A percentile compares a stretch with the other conserved stretches of the same genome.
Evolutionary conservation across 345 rosid genomes (phyloP).

Genomic region (Moricandia arvensis): DNA sequence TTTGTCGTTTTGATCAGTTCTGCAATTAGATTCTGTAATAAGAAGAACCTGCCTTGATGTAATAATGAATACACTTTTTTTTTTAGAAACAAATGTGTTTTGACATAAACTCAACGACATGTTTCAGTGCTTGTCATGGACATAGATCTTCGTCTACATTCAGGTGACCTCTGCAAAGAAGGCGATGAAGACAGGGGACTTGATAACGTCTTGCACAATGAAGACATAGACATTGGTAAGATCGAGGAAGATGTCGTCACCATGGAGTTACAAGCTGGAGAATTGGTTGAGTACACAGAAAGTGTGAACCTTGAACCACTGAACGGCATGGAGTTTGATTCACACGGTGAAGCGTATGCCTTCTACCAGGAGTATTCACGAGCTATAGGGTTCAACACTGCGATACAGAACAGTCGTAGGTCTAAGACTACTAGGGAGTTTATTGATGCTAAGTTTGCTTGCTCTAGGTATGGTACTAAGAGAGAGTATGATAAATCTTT

Average conservation of each 20-base stretch:
- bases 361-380: slow-evolving; percentile 75
- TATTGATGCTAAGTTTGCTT: slow-evolving; percentile 74
- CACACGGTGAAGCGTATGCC: slow-evolving; percentile 63
- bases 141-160: slow-evolving; percentile 64
- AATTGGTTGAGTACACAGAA: slow-evolving; percentile 7
- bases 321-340: slow-evolving; percentile 68
- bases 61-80: neutral
- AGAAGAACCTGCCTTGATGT: neutral
- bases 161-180: slow-evolving; percentile 60
- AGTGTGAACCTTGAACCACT: slow-evolving; percentile 56
- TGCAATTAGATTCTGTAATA: neutral
- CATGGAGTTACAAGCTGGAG: slow-evolving; percentile 35
- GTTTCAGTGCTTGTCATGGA: slow-evolving; percentile 38
- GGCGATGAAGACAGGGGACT: slow-evolving; percentile 47
- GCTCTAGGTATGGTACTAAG: slow-evolving; percentile 71
- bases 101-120: neutral
- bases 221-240: slow-evolving; percentile 41
- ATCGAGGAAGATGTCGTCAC: slow-evolving; percentile 31
- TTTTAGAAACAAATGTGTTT: neutral
- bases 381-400: slow-evolving; percentile 64
- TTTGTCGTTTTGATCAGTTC: neutral
- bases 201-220: slow-evolving; percentile 44
- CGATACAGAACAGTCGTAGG: slow-evolving; percentile 68
- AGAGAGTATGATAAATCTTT: slow-evolving; percentile 58
- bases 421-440: slow-evolving; percentile 67